These are phyloP conservation scores for Fusarium sp. DNA, from an alignment of 2,329 filamentous ascomycete species.

Conservation along the genomic window DNA sequence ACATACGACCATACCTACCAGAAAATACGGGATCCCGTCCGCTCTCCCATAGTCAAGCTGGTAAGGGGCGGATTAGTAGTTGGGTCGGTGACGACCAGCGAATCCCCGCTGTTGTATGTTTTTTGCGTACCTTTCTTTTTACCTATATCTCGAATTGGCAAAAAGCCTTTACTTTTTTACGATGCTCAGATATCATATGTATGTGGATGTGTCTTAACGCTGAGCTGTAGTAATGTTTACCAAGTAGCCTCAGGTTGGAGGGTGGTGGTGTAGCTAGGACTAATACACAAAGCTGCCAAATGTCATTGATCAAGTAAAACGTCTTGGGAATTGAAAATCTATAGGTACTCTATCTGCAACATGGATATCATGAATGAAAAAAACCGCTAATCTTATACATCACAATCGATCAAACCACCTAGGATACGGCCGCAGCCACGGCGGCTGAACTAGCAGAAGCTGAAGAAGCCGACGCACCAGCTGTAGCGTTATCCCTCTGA, in stretches of 20 bases:
- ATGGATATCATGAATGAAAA: conserved; percentile 16
- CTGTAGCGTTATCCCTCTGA: conserved; percentile 18
- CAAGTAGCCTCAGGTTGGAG: too few relatives aligned
- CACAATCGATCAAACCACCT: neutral
- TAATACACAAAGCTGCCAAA: neutral
- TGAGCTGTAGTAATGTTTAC: neutral
- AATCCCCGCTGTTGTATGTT: neutral
- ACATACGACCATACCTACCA: neutral
- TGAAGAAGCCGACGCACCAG: conserved; percentile 5
- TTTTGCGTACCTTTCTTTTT: neutral
- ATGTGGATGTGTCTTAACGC: neutral
- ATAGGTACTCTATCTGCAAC: neutral
- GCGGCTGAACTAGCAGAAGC: conserved; percentile 3
- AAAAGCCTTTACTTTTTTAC: neutral
- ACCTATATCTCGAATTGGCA: neutral
- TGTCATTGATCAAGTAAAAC: neutral
- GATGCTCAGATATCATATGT: neutral
- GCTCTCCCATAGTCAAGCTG: neutral
- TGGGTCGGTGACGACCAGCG: neutral
- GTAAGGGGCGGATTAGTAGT: neutral
- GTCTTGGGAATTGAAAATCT: neutral
- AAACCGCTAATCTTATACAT: neutral
- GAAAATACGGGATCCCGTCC: neutral
- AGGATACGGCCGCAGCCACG: neutral
- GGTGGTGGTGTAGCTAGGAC: neutral